Percentiles rank a stretch among this genome's conserved stretches.
These are phyloP conservation scores for Paraphoma sp. DNA, from an alignment of 2,329 filamentous ascomycete species.

Conservation along the genomic window DNA sequence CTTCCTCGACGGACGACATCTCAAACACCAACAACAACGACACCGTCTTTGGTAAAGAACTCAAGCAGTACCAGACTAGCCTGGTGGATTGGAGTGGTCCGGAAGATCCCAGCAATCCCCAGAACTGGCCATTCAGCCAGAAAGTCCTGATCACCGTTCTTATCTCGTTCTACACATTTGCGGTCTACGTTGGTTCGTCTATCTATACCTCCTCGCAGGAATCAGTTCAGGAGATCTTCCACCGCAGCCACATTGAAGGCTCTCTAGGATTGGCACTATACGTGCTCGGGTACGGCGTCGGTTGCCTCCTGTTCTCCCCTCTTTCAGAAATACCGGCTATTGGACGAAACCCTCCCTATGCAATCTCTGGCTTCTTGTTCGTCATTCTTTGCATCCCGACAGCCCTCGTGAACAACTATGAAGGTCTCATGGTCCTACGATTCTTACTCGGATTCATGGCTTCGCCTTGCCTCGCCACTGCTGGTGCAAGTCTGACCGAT, in stretches of 20 bases:
- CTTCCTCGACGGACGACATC: slow-evolving; percentile 28
- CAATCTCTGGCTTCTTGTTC: slow-evolving; percentile 72
- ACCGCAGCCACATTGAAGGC: slow-evolving; percentile 58
- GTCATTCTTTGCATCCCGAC: slow-evolving; percentile 70
- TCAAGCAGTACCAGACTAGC: slow-evolving; percentile 30
- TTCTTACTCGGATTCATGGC: slow-evolving; percentile 47
- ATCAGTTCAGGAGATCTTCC: slow-evolving; percentile 60
- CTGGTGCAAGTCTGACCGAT: slow-evolving; percentile 41
- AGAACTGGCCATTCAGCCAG: slow-evolving; percentile 34
- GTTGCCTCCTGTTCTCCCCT: slow-evolving; percentile 70
- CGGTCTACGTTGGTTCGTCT: slow-evolving; percentile 60
- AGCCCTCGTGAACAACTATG: slow-evolving; percentile 66
- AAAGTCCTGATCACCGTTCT: slow-evolving; percentile 27
- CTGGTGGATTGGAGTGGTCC: slow-evolving; percentile 50
- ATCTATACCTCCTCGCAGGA: slow-evolving; percentile 55
- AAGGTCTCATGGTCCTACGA: slow-evolving; percentile 64
- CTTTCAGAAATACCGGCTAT: slow-evolving; percentile 70
- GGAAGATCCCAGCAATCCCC: slow-evolving; percentile 43
- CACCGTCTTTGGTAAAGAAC: slow-evolving; percentile 20
- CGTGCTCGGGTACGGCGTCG: slow-evolving; percentile 66
- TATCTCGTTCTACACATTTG: slow-evolving; percentile 63
- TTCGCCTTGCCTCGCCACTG: slow-evolving; percentile 43
- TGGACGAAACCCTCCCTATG: slow-evolving; percentile 71
- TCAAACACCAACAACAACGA: slow-evolving; percentile 10
- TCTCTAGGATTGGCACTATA: slow-evolving; percentile 67